Evolutionary conservation across 2,329 filamentous ascomycete genomes (phyloP).

Genomic region (Paecilomyces formosus): DNA sequence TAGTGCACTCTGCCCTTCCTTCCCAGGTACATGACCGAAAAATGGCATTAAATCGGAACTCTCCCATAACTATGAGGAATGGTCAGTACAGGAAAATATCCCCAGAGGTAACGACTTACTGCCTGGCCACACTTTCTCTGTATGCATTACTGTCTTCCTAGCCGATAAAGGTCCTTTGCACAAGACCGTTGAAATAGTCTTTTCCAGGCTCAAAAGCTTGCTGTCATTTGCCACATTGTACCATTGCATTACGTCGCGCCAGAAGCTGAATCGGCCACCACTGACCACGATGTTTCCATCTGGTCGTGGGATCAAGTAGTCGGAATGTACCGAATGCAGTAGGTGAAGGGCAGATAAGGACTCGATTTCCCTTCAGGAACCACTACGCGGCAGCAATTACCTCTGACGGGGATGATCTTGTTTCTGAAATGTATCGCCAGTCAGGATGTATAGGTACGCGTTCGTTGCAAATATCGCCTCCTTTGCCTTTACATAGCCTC

Average conservation of each 20-base stretch:
- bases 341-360: conserved; percentile 40
- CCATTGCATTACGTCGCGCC: conserved; percentile 32
- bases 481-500: conserved; percentile 57
- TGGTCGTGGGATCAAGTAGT: conserved; percentile 48
- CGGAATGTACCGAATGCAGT: conserved; percentile 49
- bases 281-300: conserved; percentile 52
- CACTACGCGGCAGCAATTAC: conserved; percentile 34
- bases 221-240: conserved; percentile 39
- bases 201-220: conserved; percentile 38
- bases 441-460: conserved; percentile 71
- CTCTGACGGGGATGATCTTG: conserved; percentile 69
- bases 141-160: conserved; percentile 27
- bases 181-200: conserved; percentile 32
- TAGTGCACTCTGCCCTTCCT: conserved; percentile 45
- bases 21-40: conserved; percentile 43
- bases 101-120: conserved; percentile 12
- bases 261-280: conserved; percentile 46
- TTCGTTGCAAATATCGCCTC: conserved; percentile 74
- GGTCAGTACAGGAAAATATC: neutral
- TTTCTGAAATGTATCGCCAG: conserved; percentile 62
- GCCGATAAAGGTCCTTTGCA: conserved; percentile 28
- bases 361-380: conserved; percentile 13
- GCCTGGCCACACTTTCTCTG: conserved; percentile 27
- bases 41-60: conserved; percentile 45
- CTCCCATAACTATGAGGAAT: conserved; percentile 43